Conservation (phyloP, 73 alveolate genomes). For the Effrenium voratum region DNA sequence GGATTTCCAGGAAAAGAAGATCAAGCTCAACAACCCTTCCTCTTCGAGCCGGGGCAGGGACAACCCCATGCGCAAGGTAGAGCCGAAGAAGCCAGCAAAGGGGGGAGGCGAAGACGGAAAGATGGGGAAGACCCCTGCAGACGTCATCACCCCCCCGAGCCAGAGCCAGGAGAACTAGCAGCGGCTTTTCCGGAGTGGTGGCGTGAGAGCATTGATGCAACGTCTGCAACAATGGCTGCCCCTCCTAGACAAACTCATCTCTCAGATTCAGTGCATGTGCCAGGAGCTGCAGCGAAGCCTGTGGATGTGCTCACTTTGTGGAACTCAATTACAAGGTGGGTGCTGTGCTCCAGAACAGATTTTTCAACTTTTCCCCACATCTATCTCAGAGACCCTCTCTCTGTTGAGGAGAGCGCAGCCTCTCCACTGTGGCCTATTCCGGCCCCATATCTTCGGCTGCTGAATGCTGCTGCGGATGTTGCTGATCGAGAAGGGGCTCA, state of each 20-base stretch:
- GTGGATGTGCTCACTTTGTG: background rate
- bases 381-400: background rate
- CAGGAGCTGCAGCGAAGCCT: background rate
- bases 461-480: background rate
- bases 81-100: background rate
- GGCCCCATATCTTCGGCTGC: background rate
- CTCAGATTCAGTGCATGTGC: conserved; percentile 8
- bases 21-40: background rate
- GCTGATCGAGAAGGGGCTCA: no score
- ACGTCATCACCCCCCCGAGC: no score
- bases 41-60: background rate
- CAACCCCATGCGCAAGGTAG: background rate
- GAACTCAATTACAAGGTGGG: background rate
- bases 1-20: background rate
- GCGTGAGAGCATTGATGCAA: no score
- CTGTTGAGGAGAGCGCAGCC: background rate
- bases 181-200: no score
- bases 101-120: background rate
- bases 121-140: background rate
- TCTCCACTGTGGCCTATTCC: background rate
- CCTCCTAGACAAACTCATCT: no score
- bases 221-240: no score
- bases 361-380: background rate
- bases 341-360: background rate
- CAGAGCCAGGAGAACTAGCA: no score